phyloP scores from a whole-genome alignment of 306 rosid species.

The Trifolium dubium region DNA sequence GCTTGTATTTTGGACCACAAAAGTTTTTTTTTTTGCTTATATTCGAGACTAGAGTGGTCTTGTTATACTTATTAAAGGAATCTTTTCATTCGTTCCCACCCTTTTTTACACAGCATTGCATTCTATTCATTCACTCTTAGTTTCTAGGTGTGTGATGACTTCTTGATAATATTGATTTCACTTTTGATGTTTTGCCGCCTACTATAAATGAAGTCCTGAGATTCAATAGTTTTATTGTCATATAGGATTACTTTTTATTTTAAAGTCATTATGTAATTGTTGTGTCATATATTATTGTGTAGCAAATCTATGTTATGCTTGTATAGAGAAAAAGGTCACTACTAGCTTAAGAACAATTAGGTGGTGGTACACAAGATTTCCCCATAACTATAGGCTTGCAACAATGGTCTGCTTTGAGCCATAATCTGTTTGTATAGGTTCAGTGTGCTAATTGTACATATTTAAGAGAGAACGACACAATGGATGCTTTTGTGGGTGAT shows the following conservation, averaged over 20 bases:
- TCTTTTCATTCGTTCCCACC: background rate
- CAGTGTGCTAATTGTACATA: background rate
- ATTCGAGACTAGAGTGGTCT: too few species aligned
- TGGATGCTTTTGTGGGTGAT: background rate
- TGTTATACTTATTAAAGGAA: background rate
- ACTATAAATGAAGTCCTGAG: background rate
- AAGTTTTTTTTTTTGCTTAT: too few species aligned
- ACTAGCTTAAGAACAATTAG: background rate
- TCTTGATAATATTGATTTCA: constrained; percentile 4
- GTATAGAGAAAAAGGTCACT: background rate
- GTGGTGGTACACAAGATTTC: background rate
- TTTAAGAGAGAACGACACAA: background rate
- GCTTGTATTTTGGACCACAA: too few species aligned
- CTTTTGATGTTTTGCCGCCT: background rate
- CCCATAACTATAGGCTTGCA: background rate
- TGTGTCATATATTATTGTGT: background rate
- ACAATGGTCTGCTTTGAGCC: background rate
- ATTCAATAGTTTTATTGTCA: background rate
- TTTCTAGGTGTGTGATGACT: constrained; percentile 7
- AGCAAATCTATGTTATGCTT: background rate
- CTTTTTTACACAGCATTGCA: background rate
- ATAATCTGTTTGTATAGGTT: background rate
- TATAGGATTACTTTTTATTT: background rate
- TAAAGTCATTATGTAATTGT: background rate
- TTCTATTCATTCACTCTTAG: background rate